Evolutionary conservation across 176 grass and related monocot species (phyloP).

Genomic region (Hordeum vulgare): DNA sequence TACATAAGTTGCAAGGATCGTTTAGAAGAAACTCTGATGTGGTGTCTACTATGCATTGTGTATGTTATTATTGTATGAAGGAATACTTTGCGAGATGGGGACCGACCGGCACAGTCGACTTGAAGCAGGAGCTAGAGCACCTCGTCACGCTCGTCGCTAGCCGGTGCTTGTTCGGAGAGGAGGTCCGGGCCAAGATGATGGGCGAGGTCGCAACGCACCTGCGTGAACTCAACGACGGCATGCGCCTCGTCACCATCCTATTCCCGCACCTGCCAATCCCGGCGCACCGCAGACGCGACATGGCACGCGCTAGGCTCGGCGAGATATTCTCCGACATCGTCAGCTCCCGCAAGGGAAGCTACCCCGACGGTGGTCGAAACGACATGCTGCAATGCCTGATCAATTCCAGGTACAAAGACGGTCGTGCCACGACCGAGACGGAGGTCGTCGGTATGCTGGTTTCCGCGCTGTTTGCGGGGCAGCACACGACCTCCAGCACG

Average conservation of each 20-base stretch:
- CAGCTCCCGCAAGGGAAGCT: conserved; percentile 14
- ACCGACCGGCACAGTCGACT: conserved; percentile 33
- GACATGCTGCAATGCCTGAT: conserved; percentile 66
- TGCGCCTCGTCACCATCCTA: conserved; percentile 37
- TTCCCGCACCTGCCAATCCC: conserved; percentile 49
- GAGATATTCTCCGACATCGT: conserved; percentile 58
- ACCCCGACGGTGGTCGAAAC: neutral
- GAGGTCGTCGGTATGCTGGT: conserved; percentile 46
- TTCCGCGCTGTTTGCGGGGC: conserved; percentile 34
- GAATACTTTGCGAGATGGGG: conserved; percentile 55
- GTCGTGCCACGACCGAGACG: conserved; percentile 25
- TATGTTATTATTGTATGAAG: neutral
- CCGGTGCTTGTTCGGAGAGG: conserved; percentile 48
- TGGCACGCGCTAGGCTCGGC: conserved; percentile 32
- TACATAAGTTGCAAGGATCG: too few relatives aligned
- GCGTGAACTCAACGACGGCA: conserved; percentile 43
- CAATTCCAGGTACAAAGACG: conserved; percentile 51
- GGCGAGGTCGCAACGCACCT: conserved; percentile 39
- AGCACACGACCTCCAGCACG: conserved; percentile 40
- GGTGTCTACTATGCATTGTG: neutral
- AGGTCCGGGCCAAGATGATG: conserved; percentile 42
- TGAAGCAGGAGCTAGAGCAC: conserved; percentile 53
- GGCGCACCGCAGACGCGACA: conserved; percentile 42
- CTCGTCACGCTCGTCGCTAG: conserved; percentile 34
- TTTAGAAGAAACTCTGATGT: neutral